phyloP scores from a whole-genome alignment of 148 eudicot genomes.

The Cornus kousa region DNA sequence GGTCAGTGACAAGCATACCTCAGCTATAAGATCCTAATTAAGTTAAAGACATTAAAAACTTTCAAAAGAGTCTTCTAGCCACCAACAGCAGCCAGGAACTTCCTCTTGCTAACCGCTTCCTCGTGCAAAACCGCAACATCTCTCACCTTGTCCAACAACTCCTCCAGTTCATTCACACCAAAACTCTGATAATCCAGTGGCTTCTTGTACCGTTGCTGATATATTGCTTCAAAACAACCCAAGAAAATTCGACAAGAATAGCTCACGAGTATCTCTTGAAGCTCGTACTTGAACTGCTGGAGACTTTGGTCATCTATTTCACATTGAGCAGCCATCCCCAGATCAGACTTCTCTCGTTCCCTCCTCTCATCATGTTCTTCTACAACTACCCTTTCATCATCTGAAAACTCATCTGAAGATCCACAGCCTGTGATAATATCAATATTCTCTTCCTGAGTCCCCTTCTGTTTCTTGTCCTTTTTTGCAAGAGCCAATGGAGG shows the following conservation, averaged over 20 bases:
- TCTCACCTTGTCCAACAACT: conserved; percentile 63
- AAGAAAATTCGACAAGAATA: conserved; percentile 64
- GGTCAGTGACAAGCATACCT: conserved; percentile 8
- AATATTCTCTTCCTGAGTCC: conserved; percentile 38
- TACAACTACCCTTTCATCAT: conserved; percentile 56
- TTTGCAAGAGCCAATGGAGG: conserved; percentile 33
- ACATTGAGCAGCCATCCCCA: conserved; percentile 6
- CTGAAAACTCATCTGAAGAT: conserved; percentile 82
- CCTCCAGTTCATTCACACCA: conserved; percentile 69
- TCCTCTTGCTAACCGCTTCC: conserved; percentile 61
- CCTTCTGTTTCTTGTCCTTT: conserved; percentile 61
- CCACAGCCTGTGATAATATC: conserved; percentile 35
- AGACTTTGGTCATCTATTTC: conserved; percentile 35
- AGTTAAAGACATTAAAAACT: background rate
- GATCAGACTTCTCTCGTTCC: conserved; percentile 20
- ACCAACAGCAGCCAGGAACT: conserved; percentile 64
- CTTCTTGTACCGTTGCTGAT: conserved; percentile 76
- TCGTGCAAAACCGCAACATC: conserved; percentile 69
- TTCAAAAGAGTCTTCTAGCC: conserved; percentile 22
- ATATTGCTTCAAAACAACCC: conserved; percentile 65
- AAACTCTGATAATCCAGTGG: conserved; percentile 52
- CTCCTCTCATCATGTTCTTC: conserved; percentile 36
- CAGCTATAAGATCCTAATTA: conserved; percentile 12
- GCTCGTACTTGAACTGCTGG: conserved; percentile 62
- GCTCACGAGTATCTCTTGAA: conserved; percentile 88